Conservation (phyloP, 176 grass and related monocot genomes). For the Aegilops speltoides region DNA sequence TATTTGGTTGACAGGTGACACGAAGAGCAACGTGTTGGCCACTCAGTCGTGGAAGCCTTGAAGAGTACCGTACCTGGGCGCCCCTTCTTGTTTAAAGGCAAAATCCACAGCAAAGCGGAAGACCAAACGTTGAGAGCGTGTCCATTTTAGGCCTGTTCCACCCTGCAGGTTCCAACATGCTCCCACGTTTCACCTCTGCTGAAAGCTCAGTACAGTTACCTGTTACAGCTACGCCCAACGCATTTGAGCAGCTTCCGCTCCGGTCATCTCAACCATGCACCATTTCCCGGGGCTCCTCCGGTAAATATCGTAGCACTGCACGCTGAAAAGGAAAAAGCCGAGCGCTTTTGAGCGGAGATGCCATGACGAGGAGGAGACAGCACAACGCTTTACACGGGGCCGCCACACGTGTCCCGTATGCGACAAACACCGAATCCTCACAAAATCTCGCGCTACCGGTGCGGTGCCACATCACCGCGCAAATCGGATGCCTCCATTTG, state of each 20-base stretch:
- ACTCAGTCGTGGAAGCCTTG: not conserved
- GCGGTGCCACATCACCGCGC: slow-evolving; percentile 21
- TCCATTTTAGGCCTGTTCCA: not conserved
- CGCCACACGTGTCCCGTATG: slow-evolving; percentile 32
- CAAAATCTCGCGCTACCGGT: not conserved
- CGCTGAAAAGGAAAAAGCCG: not conserved
- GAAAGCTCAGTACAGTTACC: not conserved
- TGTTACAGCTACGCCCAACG: too few relatives aligned
- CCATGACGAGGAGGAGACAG: slow-evolving; percentile 7
- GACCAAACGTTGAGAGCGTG: not conserved
- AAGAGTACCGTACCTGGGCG: not conserved
- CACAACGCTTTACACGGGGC: not conserved
- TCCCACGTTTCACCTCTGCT: not conserved
- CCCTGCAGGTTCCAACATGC: not conserved
- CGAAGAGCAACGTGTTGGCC: not conserved
- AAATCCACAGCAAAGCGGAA: not conserved
- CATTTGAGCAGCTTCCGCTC: too few relatives aligned
- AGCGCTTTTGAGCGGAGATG: slow-evolving; percentile 2
- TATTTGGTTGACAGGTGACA: not conserved
- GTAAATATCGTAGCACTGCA: not conserved
- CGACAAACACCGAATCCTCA: slow-evolving; percentile 30
- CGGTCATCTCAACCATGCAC: not conserved
- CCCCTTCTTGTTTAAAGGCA: not conserved
- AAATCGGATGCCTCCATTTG: slow-evolving; percentile 40
- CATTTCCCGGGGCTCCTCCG: not conserved